Base-by-base conservation (phyloP, 805 yeast species). In the Candida ovalis region DNA sequence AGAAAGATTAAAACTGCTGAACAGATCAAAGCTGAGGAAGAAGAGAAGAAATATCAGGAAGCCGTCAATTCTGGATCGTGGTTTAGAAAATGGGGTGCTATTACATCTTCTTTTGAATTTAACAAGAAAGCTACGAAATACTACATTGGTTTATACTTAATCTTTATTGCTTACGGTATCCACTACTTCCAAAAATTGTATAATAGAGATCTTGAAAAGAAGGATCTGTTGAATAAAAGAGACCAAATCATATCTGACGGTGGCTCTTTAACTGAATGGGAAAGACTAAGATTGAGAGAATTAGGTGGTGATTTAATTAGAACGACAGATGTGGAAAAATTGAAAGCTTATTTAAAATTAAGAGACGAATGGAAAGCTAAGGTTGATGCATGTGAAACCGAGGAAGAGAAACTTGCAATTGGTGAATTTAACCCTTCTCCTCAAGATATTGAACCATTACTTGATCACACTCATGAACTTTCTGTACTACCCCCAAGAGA, bases 401-500 rank as follows among this genome's bases (percentile, higher is more conserved):
- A 56, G 0, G 63, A 57, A n/a, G 63, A 56, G 15, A 42, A 43
- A 25, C 42, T 17, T 1, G 33, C 49, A 25, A 15, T 48, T 13
- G 63, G 59, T 21, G 56, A 61, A 9, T 62, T 68, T 52, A 59
- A 73, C 39, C 80, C 73, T 9, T 24, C 49, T 22, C 67, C 70
- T 5, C 50, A 55, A 17, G 72, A 69, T 24, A 67, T 69, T 40
- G 55, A 58, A 22, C 58, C 51, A 8, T 41, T 59, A n/a, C 49
- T 61, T 10, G 66, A 65, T 46, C 48, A 54, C 28, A 44, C 68
- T 38, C 62, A 64, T 28, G 67, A 69, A 24, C 46, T 56, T 5
- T 69, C 74, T 42, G 81, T 88, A 38, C 74, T 84, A 43, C 84
- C 86, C 4, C 76, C 95, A 1, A 78, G 81, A 58, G 97, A 92